A percentile compares a stretch with the other conserved stretches of the same genome.
These are phyloP conservation scores for Jatropha curcas DNA, from an alignment of 345 rosid species.

Conservation along the genomic window DNA sequence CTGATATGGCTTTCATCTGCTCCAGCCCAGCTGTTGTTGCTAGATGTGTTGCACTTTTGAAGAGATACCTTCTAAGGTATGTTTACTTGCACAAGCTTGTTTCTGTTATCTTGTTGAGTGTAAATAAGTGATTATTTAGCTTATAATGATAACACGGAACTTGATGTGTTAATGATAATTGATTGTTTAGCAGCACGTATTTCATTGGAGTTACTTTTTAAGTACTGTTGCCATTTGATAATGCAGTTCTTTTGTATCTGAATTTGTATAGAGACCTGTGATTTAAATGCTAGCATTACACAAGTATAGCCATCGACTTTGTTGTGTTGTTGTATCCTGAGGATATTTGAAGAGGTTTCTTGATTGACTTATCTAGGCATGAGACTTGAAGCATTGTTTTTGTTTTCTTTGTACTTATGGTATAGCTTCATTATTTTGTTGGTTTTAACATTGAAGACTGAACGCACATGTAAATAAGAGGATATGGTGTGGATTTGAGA, in stretches of 20 bases:
- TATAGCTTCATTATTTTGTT: background rate
- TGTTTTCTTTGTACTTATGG: background rate
- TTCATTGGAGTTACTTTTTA: background rate
- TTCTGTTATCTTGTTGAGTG: constrained; percentile 20
- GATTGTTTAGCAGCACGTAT: background rate
- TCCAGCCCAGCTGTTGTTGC: constrained; percentile 97
- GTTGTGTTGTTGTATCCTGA: background rate
- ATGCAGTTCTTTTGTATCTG: background rate
- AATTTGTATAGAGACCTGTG: background rate
- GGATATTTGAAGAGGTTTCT: background rate
- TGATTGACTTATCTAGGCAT: too few relatives aligned
- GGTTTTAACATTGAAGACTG: background rate
- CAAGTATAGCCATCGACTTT: background rate
- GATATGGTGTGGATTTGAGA: background rate
- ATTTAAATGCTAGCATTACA: background rate
- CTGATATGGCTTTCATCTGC: constrained; percentile 33
- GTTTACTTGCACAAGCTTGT: constrained; percentile 25
- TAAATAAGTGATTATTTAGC: background rate
- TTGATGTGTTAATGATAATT: background rate
- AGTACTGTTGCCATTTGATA: too few relatives aligned
- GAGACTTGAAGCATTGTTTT: too few relatives aligned
- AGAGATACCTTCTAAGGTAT: constrained; percentile 85
- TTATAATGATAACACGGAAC: constrained; percentile 1
- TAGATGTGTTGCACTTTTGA: constrained; percentile 89
- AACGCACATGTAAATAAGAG: background rate